phyloP scores from a whole-genome alignment of 2,329 filamentous ascomycete genomes.

The Mariannaea sp. region DNA sequence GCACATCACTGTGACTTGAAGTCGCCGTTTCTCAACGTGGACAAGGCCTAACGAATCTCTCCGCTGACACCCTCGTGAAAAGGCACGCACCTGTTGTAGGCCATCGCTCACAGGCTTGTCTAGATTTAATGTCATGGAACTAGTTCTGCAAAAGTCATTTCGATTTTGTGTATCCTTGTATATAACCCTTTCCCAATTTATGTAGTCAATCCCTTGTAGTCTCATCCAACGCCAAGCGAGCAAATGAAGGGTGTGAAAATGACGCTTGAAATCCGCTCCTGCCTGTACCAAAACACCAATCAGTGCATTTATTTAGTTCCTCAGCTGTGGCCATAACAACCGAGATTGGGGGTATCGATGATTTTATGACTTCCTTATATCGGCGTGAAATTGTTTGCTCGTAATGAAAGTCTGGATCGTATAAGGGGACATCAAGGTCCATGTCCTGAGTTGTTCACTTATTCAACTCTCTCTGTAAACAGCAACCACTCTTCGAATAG shows the following conservation, averaged over 20 bases:
- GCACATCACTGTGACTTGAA: background rate
- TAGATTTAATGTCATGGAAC: background rate
- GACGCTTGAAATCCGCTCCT: constrained; percentile 7
- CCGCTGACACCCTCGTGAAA: background rate
- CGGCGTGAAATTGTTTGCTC: constrained; percentile 9
- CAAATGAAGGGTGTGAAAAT: background rate
- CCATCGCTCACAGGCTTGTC: background rate
- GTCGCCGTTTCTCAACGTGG: background rate
- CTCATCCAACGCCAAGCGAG: background rate
- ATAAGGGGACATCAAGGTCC: background rate
- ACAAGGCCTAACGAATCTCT: background rate
- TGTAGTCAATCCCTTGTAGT: background rate
- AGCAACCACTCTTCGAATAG: background rate
- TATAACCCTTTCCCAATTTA: background rate
- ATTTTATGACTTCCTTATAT: constrained; percentile 28
- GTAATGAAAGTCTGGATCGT: background rate
- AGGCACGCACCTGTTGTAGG: background rate
- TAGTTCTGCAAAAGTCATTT: background rate
- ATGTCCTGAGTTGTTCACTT: background rate
- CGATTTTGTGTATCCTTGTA: background rate
- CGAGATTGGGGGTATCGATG: constrained; percentile 26
- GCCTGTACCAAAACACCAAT: constrained; percentile 26
- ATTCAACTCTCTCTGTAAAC: too few relatives aligned
- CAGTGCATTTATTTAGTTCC: constrained; percentile 21
- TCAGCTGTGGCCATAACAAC: constrained; percentile 3